These are phyloP conservation scores for Xylaria digitata DNA, from an alignment of 2,329 filamentous ascomycete species.

Conservation along the genomic window DNA sequence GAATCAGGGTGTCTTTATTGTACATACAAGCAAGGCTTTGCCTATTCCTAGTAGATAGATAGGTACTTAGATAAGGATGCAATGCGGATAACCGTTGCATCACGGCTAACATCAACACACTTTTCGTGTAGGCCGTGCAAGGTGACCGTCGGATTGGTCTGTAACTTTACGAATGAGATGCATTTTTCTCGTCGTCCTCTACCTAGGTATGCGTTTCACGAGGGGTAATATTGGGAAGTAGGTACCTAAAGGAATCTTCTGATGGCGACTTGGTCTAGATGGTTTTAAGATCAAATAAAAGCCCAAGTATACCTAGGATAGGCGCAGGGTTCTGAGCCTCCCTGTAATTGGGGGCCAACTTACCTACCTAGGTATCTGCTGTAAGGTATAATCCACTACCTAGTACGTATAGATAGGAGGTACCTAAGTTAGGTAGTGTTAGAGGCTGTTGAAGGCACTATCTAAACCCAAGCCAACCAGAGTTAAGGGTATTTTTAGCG, in stretches of 20 bases:
- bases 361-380: not conserved
- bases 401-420: too few relatives aligned
- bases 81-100: constrained; percentile 26
- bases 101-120: not conserved
- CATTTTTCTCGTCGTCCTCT: not conserved
- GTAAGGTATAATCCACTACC: too few relatives aligned
- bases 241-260: too few relatives aligned
- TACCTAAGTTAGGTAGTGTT: not conserved
- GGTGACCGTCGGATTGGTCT: not conserved
- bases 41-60: not conserved
- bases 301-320: not conserved
- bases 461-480: not conserved
- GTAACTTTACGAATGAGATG: not conserved
- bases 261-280: too few relatives aligned
- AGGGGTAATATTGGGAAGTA: not conserved
- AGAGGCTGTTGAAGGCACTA: constrained; percentile 1
- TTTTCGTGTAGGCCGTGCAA: constrained; percentile 21
- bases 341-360: constrained; percentile 6
- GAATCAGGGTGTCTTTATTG: constrained; percentile 29
- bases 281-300: not conserved
- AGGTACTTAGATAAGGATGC: not conserved
- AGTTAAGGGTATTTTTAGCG: not conserved
- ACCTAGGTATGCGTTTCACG: not conserved
- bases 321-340: not conserved
- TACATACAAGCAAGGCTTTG: not conserved